Evolutionary conservation across 1,139 yeast genomes (phyloP), one percentile per base, ranked within the genome.

Genomic region (Magnusiomyces magnusii): DNA sequence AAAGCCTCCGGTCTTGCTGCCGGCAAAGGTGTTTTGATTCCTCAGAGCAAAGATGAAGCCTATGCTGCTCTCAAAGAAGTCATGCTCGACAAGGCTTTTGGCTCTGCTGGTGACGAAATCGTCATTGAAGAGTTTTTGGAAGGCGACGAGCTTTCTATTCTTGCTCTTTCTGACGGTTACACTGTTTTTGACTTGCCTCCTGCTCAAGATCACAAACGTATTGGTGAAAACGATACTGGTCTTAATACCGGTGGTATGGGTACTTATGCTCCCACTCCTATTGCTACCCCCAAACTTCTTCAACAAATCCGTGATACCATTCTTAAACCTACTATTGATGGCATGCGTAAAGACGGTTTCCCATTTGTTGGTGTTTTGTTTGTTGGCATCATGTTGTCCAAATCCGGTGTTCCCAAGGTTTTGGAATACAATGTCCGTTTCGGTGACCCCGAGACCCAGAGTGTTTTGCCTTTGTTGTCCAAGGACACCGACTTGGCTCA

Each of bases 201-300:
- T 50, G 97, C 99, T 39, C 99, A 95, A 76, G 99, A 95, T 72
- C 99, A 95, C 76, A 95, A 95, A 78, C 86, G 99, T 74, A 81
- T 87, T 67, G 95, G 96, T 59, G 91, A 95, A 68, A 93, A 92
- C 62, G 99, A 95, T 72, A 78, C 84, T 56, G 99, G 99, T 44
- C 80, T 92, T 65, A 95, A 95, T 77, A 95, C 99, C 57, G 99
- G 99, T 65, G 99, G 99, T 64, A 95, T 95, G 99, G 99, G 99
- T 64, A 96, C 99, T 21, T 95, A 95, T 70, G 95, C 98, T 2
- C 99, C 99, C 54, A 96, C 98, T 9, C 99, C 99, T 58, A 81
- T 92, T 62, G 93, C 88, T 25, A 85, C 93, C 34, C 84, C 88
- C 3, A 79, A 80, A 44, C 73, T 93, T 42, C 76, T 91, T 67